phyloP scores from a whole-genome alignment of 2,329 filamentous ascomycete genomes.

The Pseudocercospora cruenta region DNA sequence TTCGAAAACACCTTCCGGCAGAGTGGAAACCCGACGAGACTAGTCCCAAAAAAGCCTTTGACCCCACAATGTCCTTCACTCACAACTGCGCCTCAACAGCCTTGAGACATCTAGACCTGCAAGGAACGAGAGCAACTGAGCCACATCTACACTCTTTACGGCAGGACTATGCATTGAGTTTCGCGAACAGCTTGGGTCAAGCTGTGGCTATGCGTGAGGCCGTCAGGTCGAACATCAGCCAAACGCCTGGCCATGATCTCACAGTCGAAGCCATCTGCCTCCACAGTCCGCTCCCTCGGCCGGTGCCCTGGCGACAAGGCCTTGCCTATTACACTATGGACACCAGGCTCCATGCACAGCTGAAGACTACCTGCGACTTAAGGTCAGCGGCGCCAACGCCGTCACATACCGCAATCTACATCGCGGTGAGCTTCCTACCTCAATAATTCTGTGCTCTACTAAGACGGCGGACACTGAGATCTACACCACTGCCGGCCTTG shows the following conservation, averaged over 20 bases:
- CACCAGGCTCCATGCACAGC: neutral
- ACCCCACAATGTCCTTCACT: too few species aligned
- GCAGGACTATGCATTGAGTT: neutral
- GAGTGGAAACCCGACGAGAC: neutral
- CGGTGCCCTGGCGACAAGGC: neutral
- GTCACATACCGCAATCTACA: neutral
- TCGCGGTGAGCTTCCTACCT: neutral
- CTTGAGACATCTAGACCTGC: neutral
- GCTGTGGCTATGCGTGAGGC: conserved; percentile 1
- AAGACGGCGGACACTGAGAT: conserved; percentile 13
- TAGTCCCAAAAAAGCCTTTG: neutral
- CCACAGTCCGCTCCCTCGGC: neutral
- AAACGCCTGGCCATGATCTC: neutral
- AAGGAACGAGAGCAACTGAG: neutral
- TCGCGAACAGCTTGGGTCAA: neutral
- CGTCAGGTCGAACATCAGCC: neutral
- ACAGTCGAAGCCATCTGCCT: neutral
- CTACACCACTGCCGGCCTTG: conserved; percentile 10
- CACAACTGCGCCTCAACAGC: neutral
- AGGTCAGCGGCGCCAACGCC: neutral
- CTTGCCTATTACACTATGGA: neutral
- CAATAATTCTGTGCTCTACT: conserved; percentile 21
- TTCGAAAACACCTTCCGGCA: neutral
- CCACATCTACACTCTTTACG: neutral
- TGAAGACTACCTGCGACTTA: neutral